Conservation (phyloP, 306 rosid genomes). For the Oemleria cerasiformis region DNA sequence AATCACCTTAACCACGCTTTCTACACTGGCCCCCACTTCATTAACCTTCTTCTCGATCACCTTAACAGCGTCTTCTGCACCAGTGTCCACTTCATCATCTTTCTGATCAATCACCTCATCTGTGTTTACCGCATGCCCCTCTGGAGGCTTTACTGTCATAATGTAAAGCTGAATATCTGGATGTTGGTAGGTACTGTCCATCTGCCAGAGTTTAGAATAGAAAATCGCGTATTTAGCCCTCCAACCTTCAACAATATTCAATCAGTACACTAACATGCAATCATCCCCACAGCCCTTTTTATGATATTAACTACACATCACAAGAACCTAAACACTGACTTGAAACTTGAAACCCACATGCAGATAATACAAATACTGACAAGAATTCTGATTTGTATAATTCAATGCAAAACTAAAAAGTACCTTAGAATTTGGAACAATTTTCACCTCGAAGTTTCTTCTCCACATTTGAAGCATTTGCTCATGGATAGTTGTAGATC, state of each 20-base stretch:
- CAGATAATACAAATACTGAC: background rate
- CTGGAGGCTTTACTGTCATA: slow-evolving; percentile 48
- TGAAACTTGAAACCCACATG: background rate
- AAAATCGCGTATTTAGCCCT: background rate
- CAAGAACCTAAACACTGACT: background rate
- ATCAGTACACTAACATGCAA: background rate
- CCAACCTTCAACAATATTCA: background rate
- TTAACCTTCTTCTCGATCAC: background rate
- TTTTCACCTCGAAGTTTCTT: slow-evolving; percentile 64
- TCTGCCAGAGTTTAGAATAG: slow-evolving; percentile 39
- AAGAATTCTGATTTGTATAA: background rate
- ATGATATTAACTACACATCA: background rate
- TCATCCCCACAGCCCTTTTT: background rate
- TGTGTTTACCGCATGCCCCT: slow-evolving; percentile 29
- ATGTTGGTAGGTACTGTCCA: slow-evolving; percentile 90
- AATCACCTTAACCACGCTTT: slow-evolving; percentile 17
- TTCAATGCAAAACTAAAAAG: slow-evolving; percentile 1
- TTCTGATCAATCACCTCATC: slow-evolving; percentile 25
- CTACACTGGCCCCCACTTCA: slow-evolving; percentile 27
- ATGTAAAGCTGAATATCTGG: slow-evolving; percentile 79
- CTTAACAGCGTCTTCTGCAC: background rate
- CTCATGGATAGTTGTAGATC: slow-evolving; percentile 75
- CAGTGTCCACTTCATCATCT: slow-evolving; percentile 23
- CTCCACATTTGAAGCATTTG: slow-evolving; percentile 95
- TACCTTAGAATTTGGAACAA: slow-evolving; percentile 79